phyloP scores from a whole-genome alignment of 78 protist species.

The slime mould (Dictyostelium discoideum) region dicty_2.7 NC_007089.4:4504501-4505000 shows the following conservation, averaged over 20 bases:
- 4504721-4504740: constrained; percentile 90
- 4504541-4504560: background rate
- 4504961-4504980: background rate
- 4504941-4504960: constrained; percentile 1
- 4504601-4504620: constrained; percentile 84
- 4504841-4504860: constrained; percentile 61
- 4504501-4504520: constrained; percentile 93
- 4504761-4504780: constrained; percentile 99
- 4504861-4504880: constrained; percentile 74
- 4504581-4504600: constrained; percentile 79
- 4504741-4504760: constrained; percentile 96
- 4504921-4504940: background rate
- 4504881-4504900: constrained; percentile 40
- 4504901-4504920: constrained; percentile 25
- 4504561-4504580: background rate
- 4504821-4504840: constrained; percentile 91
- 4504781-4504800: constrained; percentile 89
- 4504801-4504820: constrained; percentile 96
- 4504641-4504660: constrained; percentile 93
- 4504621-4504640: constrained; percentile 95
- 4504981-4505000: constrained; percentile 13
- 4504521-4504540: constrained; percentile 29
- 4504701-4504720: constrained; percentile 70
- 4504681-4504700: constrained; percentile 65
- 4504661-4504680: constrained; percentile 96